Conservation (phyloP, 805 yeast species). For the Metschnikowia gelsemii region DNA sequence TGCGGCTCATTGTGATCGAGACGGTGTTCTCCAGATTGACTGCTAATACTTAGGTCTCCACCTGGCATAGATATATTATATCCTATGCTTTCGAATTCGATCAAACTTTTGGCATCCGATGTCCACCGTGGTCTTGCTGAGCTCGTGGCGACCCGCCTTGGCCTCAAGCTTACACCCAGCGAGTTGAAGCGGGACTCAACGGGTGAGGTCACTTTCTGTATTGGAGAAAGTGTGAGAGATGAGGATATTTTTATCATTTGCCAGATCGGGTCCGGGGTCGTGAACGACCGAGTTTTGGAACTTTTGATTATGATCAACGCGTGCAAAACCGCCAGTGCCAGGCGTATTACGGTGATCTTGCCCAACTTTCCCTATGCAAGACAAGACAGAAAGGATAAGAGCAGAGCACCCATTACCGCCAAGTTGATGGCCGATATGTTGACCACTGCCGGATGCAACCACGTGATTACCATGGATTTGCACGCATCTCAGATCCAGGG, state of each 20-base stretch:
- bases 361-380: slow-evolving; percentile 88
- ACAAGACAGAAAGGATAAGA: slow-evolving; percentile 82
- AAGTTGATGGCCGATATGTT: slow-evolving; percentile 80
- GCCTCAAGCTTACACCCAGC: slow-evolving; percentile 59
- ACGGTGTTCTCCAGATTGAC: no score
- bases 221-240: slow-evolving; percentile 81
- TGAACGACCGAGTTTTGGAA: slow-evolving; percentile 74
- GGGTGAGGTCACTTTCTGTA: slow-evolving; percentile 72
- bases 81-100: slow-evolving; percentile 74
- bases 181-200: slow-evolving; percentile 65
- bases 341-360: slow-evolving; percentile 78
- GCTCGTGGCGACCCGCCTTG: slow-evolving; percentile 62
- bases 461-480: slow-evolving; percentile 82
- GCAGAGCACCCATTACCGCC: slow-evolving; percentile 84
- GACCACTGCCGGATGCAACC: slow-evolving; percentile 82
- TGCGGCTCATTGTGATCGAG: no score
- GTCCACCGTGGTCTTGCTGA: slow-evolving; percentile 68
- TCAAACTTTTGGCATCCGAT: slow-evolving; percentile 66
- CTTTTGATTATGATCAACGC: slow-evolving; percentile 77
- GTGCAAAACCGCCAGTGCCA: slow-evolving; percentile 78
- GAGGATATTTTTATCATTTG: slow-evolving; percentile 79
- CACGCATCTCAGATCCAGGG: slow-evolving; percentile 92
- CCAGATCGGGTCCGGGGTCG: slow-evolving; percentile 74
- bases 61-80: no score
- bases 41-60: no score